These are phyloP conservation scores for Hymenoscyphus infarciens DNA, from an alignment of 2,329 filamentous ascomycete species.

Conservation along the genomic window DNA sequence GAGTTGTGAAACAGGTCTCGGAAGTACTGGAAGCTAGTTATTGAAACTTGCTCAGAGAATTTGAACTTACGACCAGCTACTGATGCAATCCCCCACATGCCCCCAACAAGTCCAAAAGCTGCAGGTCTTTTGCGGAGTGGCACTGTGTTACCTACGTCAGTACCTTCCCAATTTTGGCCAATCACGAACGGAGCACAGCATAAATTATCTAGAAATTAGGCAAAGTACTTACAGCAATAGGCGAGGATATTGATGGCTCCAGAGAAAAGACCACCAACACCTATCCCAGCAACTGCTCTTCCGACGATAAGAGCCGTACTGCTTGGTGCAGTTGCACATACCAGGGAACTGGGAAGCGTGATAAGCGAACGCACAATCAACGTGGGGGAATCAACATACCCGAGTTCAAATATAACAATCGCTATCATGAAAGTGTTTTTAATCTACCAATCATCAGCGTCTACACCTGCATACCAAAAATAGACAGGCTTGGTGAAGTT, in stretches of 20 bases:
- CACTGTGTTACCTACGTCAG: conserved; percentile 15
- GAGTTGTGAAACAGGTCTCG: no score
- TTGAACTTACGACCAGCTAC: conserved; percentile 29
- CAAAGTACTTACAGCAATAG: conserved; percentile 24
- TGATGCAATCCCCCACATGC: conserved; percentile 30
- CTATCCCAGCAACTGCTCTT: conserved; percentile 35
- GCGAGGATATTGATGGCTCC: conserved; percentile 35
- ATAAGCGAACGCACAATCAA: conserved; percentile 14
- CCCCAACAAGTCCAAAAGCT: conserved; percentile 31
- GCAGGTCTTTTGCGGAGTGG: conserved; percentile 30
- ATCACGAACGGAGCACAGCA: background rate
- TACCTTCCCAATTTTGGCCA: no score
- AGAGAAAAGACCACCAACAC: conserved; percentile 34
- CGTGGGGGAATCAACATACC: conserved; percentile 20
- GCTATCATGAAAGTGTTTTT: conserved; percentile 32
- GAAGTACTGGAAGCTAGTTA: no score
- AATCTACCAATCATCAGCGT: conserved; percentile 16
- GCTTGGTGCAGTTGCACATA: conserved; percentile 36
- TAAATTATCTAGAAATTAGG: background rate
- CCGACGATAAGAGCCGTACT: conserved; percentile 36
- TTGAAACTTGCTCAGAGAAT: no score
- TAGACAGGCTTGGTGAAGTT: no score
- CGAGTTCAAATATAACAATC: conserved; percentile 36
- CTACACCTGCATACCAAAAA: background rate
- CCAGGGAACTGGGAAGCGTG: conserved; percentile 30